Base-by-base conservation (phyloP, 345 rosid species). In the Arabis alpina region DNA sequence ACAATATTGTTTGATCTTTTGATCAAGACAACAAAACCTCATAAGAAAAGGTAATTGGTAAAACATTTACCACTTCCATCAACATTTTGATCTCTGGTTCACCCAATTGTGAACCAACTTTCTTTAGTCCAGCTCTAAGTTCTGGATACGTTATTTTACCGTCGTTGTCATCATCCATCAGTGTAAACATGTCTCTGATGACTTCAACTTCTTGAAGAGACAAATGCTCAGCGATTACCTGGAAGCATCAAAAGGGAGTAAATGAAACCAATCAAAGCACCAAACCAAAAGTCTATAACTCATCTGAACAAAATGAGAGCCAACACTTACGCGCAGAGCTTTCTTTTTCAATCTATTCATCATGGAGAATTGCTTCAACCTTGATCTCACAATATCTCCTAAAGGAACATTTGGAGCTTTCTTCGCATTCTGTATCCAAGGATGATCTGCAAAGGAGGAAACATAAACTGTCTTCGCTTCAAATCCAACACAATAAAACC, bases 161-260 rank as follows among this genome's bases (percentile, higher is more conserved):
- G 66, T 91, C 93, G 53, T 79, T 82, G 76, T 89, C 95, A 2
- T 88, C 83, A 75, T 94, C 99, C 99, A 94, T 94, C 75, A 91
- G 67, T 13, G 82, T 59, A 72, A 94, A 94, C 96, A 91, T 89
- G 66, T 94, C 94, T 81, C 88, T 86, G 66, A 94, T 94, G 48
- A 89, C 92, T 81, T 87, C 96, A 45, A 94, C 90, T 83, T 94
- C 99, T 77, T 91, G 85, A 50, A 85, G 68, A 54, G 93, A 83
- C 67, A 94, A 84, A 68, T 94, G 99, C 63, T 91, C 99, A 0
- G 97, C 99, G 23, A 94, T 94, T n/a, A 94, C 98, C 98, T 93
- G 77, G 53, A 62, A 61, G 51, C 28, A 68, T 15, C 30, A 61
- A 36, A 59, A 53, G 2, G 9, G 13, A 57, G 49, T 41, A 30